A percentile compares a stretch with the other conserved stretches of the same genome.
Evolutionary conservation across 768 basidiomycete species (phyloP).

Genomic region (Podaxis rugospora): DNA sequence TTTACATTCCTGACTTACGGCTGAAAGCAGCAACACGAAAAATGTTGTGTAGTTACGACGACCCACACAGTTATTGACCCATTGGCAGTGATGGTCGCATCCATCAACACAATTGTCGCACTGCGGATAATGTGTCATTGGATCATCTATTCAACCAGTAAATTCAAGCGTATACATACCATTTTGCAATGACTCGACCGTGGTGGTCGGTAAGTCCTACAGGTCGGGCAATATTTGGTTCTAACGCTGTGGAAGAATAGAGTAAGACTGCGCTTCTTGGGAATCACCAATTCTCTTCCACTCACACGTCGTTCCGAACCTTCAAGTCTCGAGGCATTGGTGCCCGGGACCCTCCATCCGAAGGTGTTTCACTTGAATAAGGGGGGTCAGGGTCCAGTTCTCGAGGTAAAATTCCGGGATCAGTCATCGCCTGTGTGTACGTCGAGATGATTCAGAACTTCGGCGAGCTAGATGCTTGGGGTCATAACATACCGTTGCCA

Average conservation of each 20-base stretch:
- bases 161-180: slow-evolving; percentile 34
- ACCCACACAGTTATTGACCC: slow-evolving; percentile 96
- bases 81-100: slow-evolving; percentile 89
- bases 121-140: slow-evolving; percentile 29
- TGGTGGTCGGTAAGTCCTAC: slow-evolving; percentile 89
- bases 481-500: slow-evolving; percentile 57
- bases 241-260: slow-evolving; percentile 53
- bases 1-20: slow-evolving; percentile 43
- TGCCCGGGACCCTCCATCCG: slow-evolving; percentile 54
- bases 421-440: slow-evolving; percentile 57
- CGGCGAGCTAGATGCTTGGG: neutral
- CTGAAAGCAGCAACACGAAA: slow-evolving; percentile 73
- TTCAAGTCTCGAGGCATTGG: slow-evolving; percentile 81
- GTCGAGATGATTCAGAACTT: slow-evolving; percentile 4
- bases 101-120: slow-evolving; percentile 98
- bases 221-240: slow-evolving; percentile 93
- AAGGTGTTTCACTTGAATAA: slow-evolving; percentile 55
- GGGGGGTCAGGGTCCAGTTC: slow-evolving; percentile 85
- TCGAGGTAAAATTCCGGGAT: slow-evolving; percentile 89
- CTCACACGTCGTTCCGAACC: slow-evolving; percentile 74
- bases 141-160: neutral
- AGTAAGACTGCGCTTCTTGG: neutral
- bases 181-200: slow-evolving; percentile 94
- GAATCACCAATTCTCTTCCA: slow-evolving; percentile 10
- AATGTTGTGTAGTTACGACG: slow-evolving; percentile 95